These are phyloP conservation scores for Pleurotus sapidus DNA, from an alignment of 768 basidiomycete genomes.

Conservation along the genomic window DNA sequence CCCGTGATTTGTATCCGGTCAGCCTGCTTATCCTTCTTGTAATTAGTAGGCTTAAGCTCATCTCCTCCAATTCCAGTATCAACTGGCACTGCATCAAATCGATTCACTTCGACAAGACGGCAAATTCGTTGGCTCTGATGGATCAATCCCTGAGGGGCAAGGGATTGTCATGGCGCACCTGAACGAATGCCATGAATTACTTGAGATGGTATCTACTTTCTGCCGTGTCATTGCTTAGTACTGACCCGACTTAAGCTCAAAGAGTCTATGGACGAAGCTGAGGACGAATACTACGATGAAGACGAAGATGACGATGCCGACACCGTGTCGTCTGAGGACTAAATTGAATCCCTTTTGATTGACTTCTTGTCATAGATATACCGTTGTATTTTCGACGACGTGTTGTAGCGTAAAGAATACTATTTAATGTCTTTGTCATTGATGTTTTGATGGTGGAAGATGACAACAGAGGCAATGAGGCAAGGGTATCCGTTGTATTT, in stretches of 20 bases:
- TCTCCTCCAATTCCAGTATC: slow-evolving; percentile 55
- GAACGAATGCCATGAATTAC: slow-evolving; percentile 92
- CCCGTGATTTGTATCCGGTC: slow-evolving; percentile 92
- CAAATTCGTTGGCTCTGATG: slow-evolving; percentile 87
- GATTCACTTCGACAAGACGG: slow-evolving; percentile 92
- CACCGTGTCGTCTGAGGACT: not conserved
- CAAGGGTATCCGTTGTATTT: too few relatives aligned
- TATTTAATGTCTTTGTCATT: not conserved
- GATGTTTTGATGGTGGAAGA: not conserved
- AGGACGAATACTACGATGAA: slow-evolving; percentile 51
- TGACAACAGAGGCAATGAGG: too few relatives aligned
- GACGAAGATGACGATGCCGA: slow-evolving; percentile 41
- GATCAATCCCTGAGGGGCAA: slow-evolving; percentile 91
- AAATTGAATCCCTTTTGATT: not conserved
- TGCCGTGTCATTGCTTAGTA: not conserved
- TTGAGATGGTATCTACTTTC: slow-evolving; percentile 72
- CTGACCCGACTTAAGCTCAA: slow-evolving; percentile 50
- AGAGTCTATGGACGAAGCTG: slow-evolving; percentile 78
- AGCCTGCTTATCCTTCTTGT: slow-evolving; percentile 22
- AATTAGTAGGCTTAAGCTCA: not conserved
- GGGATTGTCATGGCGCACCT: slow-evolving; percentile 95
- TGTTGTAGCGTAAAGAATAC: not conserved
- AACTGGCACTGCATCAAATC: slow-evolving; percentile 92
- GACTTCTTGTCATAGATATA: not conserved
- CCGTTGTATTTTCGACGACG: slow-evolving; percentile 13